Percentiles rank a stretch among this genome's conserved stretches.
Conservation (phyloP, 495 filamentous ascomycete species). For the Friedmanniomyces simplex region DNA sequence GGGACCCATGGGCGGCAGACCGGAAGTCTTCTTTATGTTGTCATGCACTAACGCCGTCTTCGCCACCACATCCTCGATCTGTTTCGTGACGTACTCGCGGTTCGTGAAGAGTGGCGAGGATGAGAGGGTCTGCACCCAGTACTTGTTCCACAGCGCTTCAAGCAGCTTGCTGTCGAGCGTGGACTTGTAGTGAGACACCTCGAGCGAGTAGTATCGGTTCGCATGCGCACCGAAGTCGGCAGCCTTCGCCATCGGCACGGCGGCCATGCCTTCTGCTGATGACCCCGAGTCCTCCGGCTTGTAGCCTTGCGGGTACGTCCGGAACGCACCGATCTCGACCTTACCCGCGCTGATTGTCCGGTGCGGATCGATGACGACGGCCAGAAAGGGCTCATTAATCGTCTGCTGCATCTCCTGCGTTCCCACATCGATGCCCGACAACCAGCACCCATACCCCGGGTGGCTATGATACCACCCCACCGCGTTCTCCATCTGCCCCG, state of each 20-base stretch:
- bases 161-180: conserved; percentile 76
- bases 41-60: conserved; percentile 45
- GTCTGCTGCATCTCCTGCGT: conserved; percentile 78
- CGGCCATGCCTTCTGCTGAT: conserved; percentile 48
- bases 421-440: conserved; percentile 86
- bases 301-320: conserved; percentile 76
- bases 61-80: conserved; percentile 75
- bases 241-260: conserved; percentile 81
- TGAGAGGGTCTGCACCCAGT: conserved; percentile 98
- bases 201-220: conserved; percentile 78
- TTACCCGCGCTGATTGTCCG: conserved; percentile 89
- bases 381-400: conserved; percentile 81
- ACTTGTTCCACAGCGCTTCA: conserved; percentile 95
- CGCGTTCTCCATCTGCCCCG: conserved; percentile 71
- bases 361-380: conserved; percentile 95
- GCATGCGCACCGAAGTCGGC: conserved; percentile 94
- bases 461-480: conserved; percentile 99
- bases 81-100: conserved; percentile 83
- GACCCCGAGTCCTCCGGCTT: conserved; percentile 35
- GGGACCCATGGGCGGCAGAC: conserved; percentile 9
- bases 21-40: conserved; percentile 24
- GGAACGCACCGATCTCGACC: conserved; percentile 95
- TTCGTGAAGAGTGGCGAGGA: conserved; percentile 87
- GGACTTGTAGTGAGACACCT: conserved; percentile 88
- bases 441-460: conserved; percentile 97